Evolutionary conservation across 306 rosid species (phyloP), one percentile per base, ranked within the genome.

Genomic region (Ormosia emarginata): DNA sequence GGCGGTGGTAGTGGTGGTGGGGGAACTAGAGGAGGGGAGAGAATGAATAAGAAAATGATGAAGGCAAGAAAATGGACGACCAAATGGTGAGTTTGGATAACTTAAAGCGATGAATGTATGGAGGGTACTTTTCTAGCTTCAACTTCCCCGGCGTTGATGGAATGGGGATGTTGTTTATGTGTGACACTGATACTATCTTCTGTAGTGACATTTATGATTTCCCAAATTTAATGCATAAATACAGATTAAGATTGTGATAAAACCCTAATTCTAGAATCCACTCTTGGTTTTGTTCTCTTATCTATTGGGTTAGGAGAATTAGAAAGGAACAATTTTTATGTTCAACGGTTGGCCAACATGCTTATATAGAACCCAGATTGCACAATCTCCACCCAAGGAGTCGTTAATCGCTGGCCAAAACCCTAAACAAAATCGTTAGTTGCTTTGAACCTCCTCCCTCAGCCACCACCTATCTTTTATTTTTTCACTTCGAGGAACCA

Each of bases 131-230:
- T 29, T 91, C 90, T 44, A 83, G 84, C 74, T 91, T 91, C 78
- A 85, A 73, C 79, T 91, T 91, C 1, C 88, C 95, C 1, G 89
- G 91, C 10, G 93, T 89, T 3, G 93, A 86, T 5, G 93, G 95
- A 0, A 82, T 58, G 67, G 8, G 34, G n/a, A 24, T 13, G 58
- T 71, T 53, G 14, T 88, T 90, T 66, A 85, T 80, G 82, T 79
- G 88, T n/a, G 92, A 80, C 8, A 72, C 61, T 7, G 65, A 32
- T 11, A 32, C 40, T 3, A 79, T 61, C 84, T 82, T 85, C 73
- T 79, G 67, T 75, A 82, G 91, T 80, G 86, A 81, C 92, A 86
- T 61, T 2, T 11, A n/a, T n/a, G n/a, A n/a, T n/a, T n/a, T n/a
- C n/a, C 80, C 15, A 37, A 53, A 53, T 53, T 34, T n/a, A n/a